Evolutionary conservation across 2,329 filamentous ascomycete species (phyloP), one percentile per base, ranked within the genome.

Genomic region (Orbilia quercus): DNA sequence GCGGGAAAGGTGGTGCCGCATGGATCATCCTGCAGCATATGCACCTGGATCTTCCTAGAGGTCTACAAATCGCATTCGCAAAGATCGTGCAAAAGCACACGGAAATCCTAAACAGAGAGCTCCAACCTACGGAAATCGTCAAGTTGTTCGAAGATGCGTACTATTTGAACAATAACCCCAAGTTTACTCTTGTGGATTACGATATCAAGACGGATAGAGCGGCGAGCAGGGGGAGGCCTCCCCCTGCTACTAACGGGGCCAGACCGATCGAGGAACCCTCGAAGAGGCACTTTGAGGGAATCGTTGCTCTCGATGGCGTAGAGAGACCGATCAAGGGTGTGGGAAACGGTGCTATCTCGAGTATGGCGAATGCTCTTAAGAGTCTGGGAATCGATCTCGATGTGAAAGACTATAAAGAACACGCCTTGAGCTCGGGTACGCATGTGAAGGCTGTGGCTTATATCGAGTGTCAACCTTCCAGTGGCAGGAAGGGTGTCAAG

Each of bases 341-440:
- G 7, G 94, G 94, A 34, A 96, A 93, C 79, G 94, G 94, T 79
- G 92, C 94, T 34, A 91, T 98, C 77, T 97, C 92, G 2, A 91
- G 90, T 75, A 83, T 98, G 79, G 91, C 91, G 1, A 89, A 92
- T 77, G 94, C 93, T 14, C 85, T 99, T 45, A 87, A 87, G 77
- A 84, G 85, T 14, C 82, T 98, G 34, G 91, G 91, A 69, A 89
- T 98, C 75, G 89, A 96, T 79, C 84, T 98, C 22, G 94, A 98
- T 79, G 92, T 98, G 57, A 87, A 89, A 48, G 92, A 97, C 80
- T 98, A 98, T 84, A 96, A 96, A 84, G 95, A 98, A 81, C 94
- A 98, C 82, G 90, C 93, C 25, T 92, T 98, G 77, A 92, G 92
- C 76, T 84, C 85, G 57, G 91, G 91, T 74, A 87, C 88, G 66